Conservation (phyloP, 192 early-diverging fungal genomes). For the Cladochytrium replicatum region DNA sequence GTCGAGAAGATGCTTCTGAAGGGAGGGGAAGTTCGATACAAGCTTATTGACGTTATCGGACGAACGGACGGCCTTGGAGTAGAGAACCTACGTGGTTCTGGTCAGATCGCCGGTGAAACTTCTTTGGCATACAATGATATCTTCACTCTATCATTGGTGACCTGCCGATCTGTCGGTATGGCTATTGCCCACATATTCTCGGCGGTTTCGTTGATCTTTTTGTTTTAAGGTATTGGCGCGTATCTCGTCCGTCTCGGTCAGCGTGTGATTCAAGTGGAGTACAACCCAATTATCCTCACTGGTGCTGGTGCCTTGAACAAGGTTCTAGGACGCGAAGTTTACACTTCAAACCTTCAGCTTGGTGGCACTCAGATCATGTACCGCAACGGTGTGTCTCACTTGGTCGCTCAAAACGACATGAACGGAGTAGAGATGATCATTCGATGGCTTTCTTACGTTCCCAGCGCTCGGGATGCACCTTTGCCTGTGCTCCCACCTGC, state of each 20-base stretch:
- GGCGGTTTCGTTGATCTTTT: too few relatives aligned
- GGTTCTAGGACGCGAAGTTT: slow-evolving; percentile 94
- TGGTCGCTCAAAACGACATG: slow-evolving; percentile 92
- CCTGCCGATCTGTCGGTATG: slow-evolving; percentile 90
- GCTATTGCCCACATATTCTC: background rate
- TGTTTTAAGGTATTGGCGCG: slow-evolving; percentile 77
- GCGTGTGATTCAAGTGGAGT: slow-evolving; percentile 93
- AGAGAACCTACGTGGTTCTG: slow-evolving; percentile 92
- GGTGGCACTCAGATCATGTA: slow-evolving; percentile 99
- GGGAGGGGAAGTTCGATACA: slow-evolving; percentile 66
- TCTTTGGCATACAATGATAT: slow-evolving; percentile 94
- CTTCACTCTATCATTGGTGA: slow-evolving; percentile 93
- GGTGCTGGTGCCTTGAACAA: slow-evolving; percentile 97
- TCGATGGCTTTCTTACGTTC: slow-evolving; percentile 90
- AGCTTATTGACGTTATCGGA: slow-evolving; percentile 83
- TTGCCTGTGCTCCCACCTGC: slow-evolving; percentile 35
- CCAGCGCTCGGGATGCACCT: slow-evolving; percentile 58
- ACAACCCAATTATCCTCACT: slow-evolving; percentile 96
- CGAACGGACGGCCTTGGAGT: slow-evolving; percentile 81
- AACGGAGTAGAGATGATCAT: slow-evolving; percentile 85
- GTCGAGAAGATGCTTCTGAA: slow-evolving; percentile 55
- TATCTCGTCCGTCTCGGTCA: slow-evolving; percentile 98
- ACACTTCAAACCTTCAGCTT: slow-evolving; percentile 94
- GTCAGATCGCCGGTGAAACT: slow-evolving; percentile 95
- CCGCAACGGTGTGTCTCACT: slow-evolving; percentile 96